Percentiles rank a stretch among this genome's conserved stretches.
These are phyloP conservation scores for Cadophora luteo-olivacea DNA, from an alignment of 2,329 filamentous ascomycete genomes.

Conservation along the genomic window DNA sequence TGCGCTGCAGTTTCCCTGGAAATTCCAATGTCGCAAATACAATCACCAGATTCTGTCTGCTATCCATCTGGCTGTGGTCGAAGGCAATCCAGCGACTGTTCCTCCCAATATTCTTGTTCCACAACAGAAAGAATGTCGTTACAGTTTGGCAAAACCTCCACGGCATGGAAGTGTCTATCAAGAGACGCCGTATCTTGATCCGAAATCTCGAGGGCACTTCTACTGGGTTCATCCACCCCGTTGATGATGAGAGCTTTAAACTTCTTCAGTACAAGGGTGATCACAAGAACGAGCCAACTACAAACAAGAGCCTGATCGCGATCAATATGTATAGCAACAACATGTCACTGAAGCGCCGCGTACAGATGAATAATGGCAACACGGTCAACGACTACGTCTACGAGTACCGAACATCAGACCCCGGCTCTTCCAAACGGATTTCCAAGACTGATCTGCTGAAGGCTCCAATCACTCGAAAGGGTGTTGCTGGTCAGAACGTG, in stretches of 20 bases:
- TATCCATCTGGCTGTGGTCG: conserved; percentile 55
- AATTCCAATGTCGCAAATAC: conserved; percentile 45
- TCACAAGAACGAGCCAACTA: conserved; percentile 51
- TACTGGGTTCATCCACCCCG: conserved; percentile 51
- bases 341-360: conserved; percentile 48
- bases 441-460: conserved; percentile 21
- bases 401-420: conserved; percentile 48
- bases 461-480: conserved; percentile 51
- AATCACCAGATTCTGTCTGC: conserved; percentile 47
- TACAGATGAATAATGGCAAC: conserved; percentile 44
- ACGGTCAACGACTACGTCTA: conserved; percentile 55
- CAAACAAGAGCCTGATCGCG: conserved; percentile 48
- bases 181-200: conserved; percentile 53
- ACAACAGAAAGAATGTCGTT: conserved; percentile 47
- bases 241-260: conserved; percentile 21
- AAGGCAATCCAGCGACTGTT: conserved; percentile 50
- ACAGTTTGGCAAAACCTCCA: conserved; percentile 55
- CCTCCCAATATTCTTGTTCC: conserved; percentile 52
- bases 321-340: conserved; percentile 55
- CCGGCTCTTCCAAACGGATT: conserved; percentile 39
- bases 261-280: conserved; percentile 33
- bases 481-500: conserved; percentile 50
- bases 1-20: conserved; percentile 49
- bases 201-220: conserved; percentile 54
- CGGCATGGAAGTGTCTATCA: conserved; percentile 54